Evolutionary conservation across 1,284 basidiomycete genomes (phyloP).

Genomic region (Cryptococcus maquisensis): DNA sequence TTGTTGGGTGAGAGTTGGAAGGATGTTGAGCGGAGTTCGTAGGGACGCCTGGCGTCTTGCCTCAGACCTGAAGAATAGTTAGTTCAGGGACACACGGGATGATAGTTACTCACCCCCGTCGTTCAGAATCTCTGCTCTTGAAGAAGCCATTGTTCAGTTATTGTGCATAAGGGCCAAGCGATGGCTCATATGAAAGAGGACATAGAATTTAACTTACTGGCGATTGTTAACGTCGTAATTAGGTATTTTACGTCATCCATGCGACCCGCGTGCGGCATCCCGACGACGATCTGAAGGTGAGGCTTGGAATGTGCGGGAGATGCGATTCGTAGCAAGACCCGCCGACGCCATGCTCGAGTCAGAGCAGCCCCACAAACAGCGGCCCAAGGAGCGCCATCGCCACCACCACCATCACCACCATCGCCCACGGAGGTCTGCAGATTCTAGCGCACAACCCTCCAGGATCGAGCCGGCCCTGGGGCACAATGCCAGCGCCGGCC

Average conservation of each 20-base stretch:
- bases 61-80: constrained; percentile 53
- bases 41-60: constrained; percentile 83
- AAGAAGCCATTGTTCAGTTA: constrained; percentile 41
- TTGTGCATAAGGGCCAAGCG: not conserved
- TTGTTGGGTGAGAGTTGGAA: constrained; percentile 75
- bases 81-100: not conserved
- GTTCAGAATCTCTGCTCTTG: constrained; percentile 81
- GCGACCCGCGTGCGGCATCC: too few species aligned
- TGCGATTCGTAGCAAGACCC: too few species aligned
- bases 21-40: constrained; percentile 77
- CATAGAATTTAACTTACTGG: too few species aligned
- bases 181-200: too few species aligned
- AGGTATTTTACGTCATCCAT: too few species aligned
- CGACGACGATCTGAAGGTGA: too few species aligned
- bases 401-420: constrained; percentile 6
- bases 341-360: not conserved
- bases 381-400: not conserved
- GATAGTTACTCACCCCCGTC: constrained; percentile 61
- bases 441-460: not conserved
- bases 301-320: too few species aligned
- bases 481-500: not conserved
- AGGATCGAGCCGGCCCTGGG: too few species aligned
- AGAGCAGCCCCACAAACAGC: not conserved
- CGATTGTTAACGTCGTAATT: too few species aligned
- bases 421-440: not conserved